These are phyloP conservation scores for Phialophora chinensis DNA, from an alignment of 2,329 filamentous ascomycete species.

Conservation along the genomic window DNA sequence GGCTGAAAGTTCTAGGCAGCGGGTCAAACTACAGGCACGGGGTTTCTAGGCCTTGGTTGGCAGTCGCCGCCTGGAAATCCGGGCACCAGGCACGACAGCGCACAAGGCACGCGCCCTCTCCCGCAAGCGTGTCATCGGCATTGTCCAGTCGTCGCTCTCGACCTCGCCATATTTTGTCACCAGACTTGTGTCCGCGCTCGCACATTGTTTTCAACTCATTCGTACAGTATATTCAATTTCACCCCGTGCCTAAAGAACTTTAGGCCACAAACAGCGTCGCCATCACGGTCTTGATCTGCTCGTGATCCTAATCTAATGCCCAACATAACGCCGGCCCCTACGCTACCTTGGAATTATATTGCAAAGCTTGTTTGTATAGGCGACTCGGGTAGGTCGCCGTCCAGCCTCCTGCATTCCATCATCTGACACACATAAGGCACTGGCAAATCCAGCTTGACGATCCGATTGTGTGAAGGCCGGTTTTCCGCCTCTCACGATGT, in stretches of 20 bases:
- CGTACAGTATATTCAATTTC: slow-evolving; percentile 1
- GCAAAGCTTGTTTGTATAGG: slow-evolving; percentile 98
- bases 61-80: slow-evolving; percentile 1
- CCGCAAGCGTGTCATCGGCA: slow-evolving; percentile 19
- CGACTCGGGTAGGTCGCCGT: slow-evolving; percentile 75
- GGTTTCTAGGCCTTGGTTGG: slow-evolving; percentile 9
- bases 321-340: slow-evolving; percentile 36
- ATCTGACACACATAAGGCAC: slow-evolving; percentile 45
- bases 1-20: slow-evolving; percentile 13
- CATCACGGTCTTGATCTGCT: not conserved
- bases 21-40: slow-evolving; percentile 8
- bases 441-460: slow-evolving; percentile 90
- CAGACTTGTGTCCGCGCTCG: slow-evolving; percentile 3
- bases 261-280: not conserved
- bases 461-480: slow-evolving; percentile 93
- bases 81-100: slow-evolving; percentile 13
- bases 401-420: not conserved
- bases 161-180: slow-evolving; percentile 19
- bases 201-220: slow-evolving; percentile 5
- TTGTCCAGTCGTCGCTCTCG: slow-evolving; percentile 7
- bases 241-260: not conserved
- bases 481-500: slow-evolving; percentile 96
- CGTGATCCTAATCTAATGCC: slow-evolving; percentile 28
- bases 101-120: slow-evolving; percentile 15
- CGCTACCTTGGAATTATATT: slow-evolving; percentile 93